A percentile compares a stretch with the other conserved stretches of the same genome.
Evolutionary conservation across 345 rosid species (phyloP).

Genomic region (Noccaea bulbosa): DNA sequence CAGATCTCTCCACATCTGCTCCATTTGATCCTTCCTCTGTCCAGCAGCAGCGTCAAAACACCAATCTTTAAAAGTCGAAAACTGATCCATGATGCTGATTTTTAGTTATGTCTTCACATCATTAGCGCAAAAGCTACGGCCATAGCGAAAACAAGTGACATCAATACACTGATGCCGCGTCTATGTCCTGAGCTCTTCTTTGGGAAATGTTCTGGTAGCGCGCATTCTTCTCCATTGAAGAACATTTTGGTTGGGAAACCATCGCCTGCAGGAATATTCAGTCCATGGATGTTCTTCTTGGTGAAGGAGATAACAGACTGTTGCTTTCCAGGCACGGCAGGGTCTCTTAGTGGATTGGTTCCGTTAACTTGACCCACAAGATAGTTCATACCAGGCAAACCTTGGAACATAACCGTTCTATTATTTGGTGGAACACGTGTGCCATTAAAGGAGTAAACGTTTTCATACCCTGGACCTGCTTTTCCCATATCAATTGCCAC

Average conservation of each 20-base stretch:
- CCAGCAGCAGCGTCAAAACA: constrained; percentile 39
- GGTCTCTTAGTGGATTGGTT: constrained; percentile 47
- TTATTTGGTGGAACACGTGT: constrained; percentile 54
- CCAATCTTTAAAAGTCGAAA: constrained; percentile 31
- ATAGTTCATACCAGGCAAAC: constrained; percentile 67
- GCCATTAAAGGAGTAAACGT: constrained; percentile 82
- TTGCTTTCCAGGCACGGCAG: constrained; percentile 82
- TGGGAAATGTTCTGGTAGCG: constrained; percentile 70
- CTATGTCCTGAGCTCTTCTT: constrained; percentile 47
- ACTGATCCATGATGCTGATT: constrained; percentile 27
- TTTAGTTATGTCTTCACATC: constrained; percentile 32
- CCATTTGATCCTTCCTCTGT: constrained; percentile 35
- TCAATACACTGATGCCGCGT: constrained; percentile 33
- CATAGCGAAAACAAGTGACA: constrained; percentile 40
- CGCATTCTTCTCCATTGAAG: constrained; percentile 96
- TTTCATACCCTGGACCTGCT: constrained; percentile 66
- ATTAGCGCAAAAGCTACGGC: constrained; percentile 47
- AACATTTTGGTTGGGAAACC: constrained; percentile 75
- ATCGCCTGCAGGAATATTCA: constrained; percentile 62
- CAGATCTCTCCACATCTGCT: constrained; percentile 27
- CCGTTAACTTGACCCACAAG: constrained; percentile 69
- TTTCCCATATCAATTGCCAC: constrained; percentile 64
- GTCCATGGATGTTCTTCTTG: constrained; percentile 53
- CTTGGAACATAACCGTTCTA: constrained; percentile 71
- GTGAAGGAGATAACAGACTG: constrained; percentile 84